Base-by-base conservation (phyloP, 208 protist genomes). In the Leishmania tarentolae region DNA sequence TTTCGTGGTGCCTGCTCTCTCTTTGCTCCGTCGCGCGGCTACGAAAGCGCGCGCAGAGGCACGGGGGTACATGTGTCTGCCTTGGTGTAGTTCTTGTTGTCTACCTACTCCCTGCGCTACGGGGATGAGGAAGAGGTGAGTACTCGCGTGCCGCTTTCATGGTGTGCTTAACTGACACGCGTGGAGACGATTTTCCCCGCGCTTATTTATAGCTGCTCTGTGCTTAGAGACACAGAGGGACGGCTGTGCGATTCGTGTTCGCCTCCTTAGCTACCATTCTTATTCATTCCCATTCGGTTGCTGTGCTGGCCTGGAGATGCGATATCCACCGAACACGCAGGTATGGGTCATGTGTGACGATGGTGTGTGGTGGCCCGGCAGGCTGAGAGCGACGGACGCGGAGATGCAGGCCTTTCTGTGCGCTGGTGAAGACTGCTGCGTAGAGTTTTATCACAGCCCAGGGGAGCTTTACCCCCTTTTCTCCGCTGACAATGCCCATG, bases 331-430 rank as follows among this genome's bases (percentile, higher is more conserved):
- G 8, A 86, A 88, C 3, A 88, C 91, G 37, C 88, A 83, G 59
- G 80, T 97, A 40, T 97, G 92, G 92, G 87, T 97, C 5, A 89
- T 86, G 47, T 97, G 94, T 77, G 92, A 95, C 57, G 92, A 97
- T 76, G 90, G 90, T 6, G 78, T 88, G 66, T 97, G 94, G 93
- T 97, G 94, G 93, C 94, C 94, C 0, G 94, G 88, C 21, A 88
- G 77, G 72, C 83, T 92, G 52, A 75, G 75, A 31, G 79, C 79
- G 42, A 66, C 68, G 19, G 80, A 72, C 2, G 35, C 37, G 19
- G 91, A 87, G 31, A 80, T 89, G 71, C 65, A 63, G 19, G 76
- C 68, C 57, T 87, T 90, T 66, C 61, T 90, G n/a, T 74, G 72
- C 79, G 76, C n/a, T 37, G 80, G n/a, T 15, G 86, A 87, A 13